phyloP scores from a whole-genome alignment of 2,329 filamentous ascomycete genomes.

The Teratosphaeria gauchensis region DNA sequence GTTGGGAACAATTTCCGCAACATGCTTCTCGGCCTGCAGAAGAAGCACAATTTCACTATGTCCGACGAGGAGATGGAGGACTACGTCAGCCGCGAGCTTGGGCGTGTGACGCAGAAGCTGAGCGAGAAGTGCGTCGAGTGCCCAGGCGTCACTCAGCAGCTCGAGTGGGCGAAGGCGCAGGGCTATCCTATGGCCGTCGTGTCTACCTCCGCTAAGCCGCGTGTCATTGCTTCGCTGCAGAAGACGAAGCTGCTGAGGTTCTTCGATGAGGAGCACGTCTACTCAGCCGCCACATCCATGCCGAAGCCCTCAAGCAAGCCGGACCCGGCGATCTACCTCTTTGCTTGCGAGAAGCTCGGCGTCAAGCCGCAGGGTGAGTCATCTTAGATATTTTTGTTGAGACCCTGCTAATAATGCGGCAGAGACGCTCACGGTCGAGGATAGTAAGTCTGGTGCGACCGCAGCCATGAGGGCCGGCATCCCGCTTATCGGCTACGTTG shows the following conservation, averaged over 20 bases:
- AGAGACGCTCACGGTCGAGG: constrained; percentile 75
- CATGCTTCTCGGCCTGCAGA: constrained; percentile 70
- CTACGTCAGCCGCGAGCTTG: constrained; percentile 70
- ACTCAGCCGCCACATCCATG: constrained; percentile 72
- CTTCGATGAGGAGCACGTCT: constrained; percentile 67
- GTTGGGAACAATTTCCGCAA: constrained; percentile 92
- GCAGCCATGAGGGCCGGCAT: constrained; percentile 71
- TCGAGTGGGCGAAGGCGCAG: constrained; percentile 48
- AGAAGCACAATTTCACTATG: constrained; percentile 66
- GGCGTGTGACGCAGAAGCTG: constrained; percentile 74
- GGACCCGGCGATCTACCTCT: constrained; percentile 78
- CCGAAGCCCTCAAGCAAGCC: constrained; percentile 78
- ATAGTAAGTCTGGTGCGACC: constrained; percentile 75
- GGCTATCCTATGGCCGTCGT: constrained; percentile 68
- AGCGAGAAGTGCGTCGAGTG: constrained; percentile 26
- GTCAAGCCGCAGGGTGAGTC: constrained; percentile 46
- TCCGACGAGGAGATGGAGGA: constrained; percentile 56
- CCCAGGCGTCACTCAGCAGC: constrained; percentile 50
- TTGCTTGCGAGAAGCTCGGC: constrained; percentile 63
- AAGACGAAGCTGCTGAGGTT: constrained; percentile 72
- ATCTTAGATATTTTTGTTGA: background rate
- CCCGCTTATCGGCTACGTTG: constrained; percentile 74
- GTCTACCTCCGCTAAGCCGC: constrained; percentile 66
- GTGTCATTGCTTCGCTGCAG: constrained; percentile 67
- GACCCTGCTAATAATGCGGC: background rate